A percentile compares a stretch with the other conserved stretches of the same genome.
Evolutionary conservation across 345 rosid genomes (phyloP).

Genomic region (Carallia brachiata): DNA sequence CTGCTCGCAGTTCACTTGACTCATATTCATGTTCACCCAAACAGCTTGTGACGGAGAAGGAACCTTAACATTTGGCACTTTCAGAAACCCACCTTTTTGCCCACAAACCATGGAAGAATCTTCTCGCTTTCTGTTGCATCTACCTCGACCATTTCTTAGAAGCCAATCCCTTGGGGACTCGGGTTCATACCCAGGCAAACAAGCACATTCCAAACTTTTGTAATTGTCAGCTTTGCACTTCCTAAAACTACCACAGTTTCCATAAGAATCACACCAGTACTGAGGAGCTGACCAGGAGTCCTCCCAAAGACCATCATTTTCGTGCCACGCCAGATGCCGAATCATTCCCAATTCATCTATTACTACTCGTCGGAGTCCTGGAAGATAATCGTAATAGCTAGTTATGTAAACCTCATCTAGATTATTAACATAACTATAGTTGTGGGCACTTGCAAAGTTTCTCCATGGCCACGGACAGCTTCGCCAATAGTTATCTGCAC

Average conservation of each 20-base stretch:
- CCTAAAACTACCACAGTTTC: slow-evolving; percentile 12
- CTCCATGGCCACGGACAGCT: slow-evolving; percentile 15
- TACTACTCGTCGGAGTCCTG: neutral
- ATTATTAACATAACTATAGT: neutral
- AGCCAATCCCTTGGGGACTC: slow-evolving; percentile 2
- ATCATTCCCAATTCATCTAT: neutral
- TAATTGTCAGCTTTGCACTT: neutral
- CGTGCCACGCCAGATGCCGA: slow-evolving; percentile 9
- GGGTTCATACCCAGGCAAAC: slow-evolving; percentile 22
- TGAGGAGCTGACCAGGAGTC: neutral
- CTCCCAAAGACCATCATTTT: neutral
- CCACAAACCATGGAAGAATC: slow-evolving; percentile 1
- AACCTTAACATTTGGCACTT: slow-evolving; percentile 8
- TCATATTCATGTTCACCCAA: slow-evolving; percentile 7
- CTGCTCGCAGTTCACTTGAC: neutral
- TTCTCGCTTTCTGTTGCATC: slow-evolving; percentile 15
- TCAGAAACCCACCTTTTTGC: slow-evolving; percentile 14
- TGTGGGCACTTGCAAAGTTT: neutral
- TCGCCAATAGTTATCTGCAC: neutral
- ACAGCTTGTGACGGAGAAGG: slow-evolving; percentile 11
- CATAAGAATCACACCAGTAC: slow-evolving; percentile 6
- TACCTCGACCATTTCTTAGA: slow-evolving; percentile 7
- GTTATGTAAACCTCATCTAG: neutral
- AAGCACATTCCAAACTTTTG: slow-evolving; percentile 12
- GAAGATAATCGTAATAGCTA: neutral